Base-by-base conservation (phyloP, 371 early-diverging fungal genomes). In the Rhizomucor pusillus region DNA sequence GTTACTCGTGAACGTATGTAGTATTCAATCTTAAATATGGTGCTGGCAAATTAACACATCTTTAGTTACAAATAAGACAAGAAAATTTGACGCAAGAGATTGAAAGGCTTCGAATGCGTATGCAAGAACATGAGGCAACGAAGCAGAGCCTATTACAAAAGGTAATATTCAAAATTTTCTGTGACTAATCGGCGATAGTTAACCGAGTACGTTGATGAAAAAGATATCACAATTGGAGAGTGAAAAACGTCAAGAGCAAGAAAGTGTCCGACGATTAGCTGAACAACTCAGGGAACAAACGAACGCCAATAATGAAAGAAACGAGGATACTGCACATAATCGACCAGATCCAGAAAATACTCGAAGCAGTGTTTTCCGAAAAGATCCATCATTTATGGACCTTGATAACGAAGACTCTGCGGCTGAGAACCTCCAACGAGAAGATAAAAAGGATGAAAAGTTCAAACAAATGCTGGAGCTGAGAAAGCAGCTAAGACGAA, bases 161-260 rank as follows among this genome's bases (percentile, higher is more conserved):
- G 71, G 71, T 62, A 47, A 34, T 0, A 34, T 14, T 11, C 1
- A 23, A 47, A 1, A 47, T 1, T 25, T 1, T 14, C 19, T 50
- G 20, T 16, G 23, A 34, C 18, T 25, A 25, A 33, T 23, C 11
- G 18, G 36, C 13, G 10, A 16, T 16, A 49, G 1, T 16, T 45
- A 22, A 18, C 14, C 12, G 12, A n/a, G 3, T 22, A 3, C 34
- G 29, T 44, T 34, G 19, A 14, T 40, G 12, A n/a, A 29, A n/a
- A 24, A 71, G 72, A 67, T 73, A 46, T 41, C 71, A 43, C 58
- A 57, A 14, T 50, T 74, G 16, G 74, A 74, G 49, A 68, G 57
- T 47, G 66, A 66, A 13, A 65, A 66, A 34, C 63, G 63, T 43
- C 56, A 47, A 5, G 62, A 67, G 35, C 61, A 67, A 24, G 67